phyloP scores from a whole-genome alignment of 495 filamentous ascomycete genomes.

The Immersiella caudata region DNA sequence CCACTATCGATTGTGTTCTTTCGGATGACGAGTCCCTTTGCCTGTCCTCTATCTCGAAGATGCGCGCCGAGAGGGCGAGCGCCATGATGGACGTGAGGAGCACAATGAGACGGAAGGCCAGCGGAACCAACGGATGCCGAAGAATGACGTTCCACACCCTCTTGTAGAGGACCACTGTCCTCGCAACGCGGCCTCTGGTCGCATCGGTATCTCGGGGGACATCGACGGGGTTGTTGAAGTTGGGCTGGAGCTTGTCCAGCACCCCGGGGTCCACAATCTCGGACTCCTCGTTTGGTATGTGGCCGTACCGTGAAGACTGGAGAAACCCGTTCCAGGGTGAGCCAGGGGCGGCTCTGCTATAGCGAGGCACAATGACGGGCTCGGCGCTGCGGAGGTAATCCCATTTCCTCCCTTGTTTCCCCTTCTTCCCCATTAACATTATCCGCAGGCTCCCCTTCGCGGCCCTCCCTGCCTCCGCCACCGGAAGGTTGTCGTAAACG shows the following conservation, averaged over 20 bases:
- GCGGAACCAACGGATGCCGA: constrained; percentile 80
- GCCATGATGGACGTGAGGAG: constrained; percentile 80
- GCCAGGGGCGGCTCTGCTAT: constrained; percentile 39
- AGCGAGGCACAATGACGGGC: constrained; percentile 57
- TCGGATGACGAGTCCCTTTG: constrained; percentile 49
- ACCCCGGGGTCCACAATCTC: constrained; percentile 47
- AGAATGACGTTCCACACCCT: constrained; percentile 57
- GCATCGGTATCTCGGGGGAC: constrained; percentile 25
- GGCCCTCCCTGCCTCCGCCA: constrained; percentile 31
- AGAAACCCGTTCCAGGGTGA: constrained; percentile 55
- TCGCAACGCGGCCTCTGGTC: constrained; percentile 18
- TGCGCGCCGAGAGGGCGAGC: constrained; percentile 75
- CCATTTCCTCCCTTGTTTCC: constrained; percentile 56
- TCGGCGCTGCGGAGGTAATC: constrained; percentile 58
- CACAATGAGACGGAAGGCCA: constrained; percentile 80
- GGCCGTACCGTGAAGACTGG: constrained; percentile 54
- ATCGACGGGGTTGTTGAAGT: constrained; percentile 45
- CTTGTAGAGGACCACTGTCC: constrained; percentile 42
- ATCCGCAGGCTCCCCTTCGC: constrained; percentile 29
- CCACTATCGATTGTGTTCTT: constrained; percentile 80
- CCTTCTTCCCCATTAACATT: constrained; percentile 38
- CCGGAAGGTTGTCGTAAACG: constrained; percentile 44
- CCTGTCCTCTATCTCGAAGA: constrained; percentile 62
- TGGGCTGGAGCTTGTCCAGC: constrained; percentile 53
- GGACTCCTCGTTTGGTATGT: constrained; percentile 46